Evolutionary conservation across 495 filamentous ascomycete genomes (phyloP).

Genomic region (Cetradonia linearis): DNA sequence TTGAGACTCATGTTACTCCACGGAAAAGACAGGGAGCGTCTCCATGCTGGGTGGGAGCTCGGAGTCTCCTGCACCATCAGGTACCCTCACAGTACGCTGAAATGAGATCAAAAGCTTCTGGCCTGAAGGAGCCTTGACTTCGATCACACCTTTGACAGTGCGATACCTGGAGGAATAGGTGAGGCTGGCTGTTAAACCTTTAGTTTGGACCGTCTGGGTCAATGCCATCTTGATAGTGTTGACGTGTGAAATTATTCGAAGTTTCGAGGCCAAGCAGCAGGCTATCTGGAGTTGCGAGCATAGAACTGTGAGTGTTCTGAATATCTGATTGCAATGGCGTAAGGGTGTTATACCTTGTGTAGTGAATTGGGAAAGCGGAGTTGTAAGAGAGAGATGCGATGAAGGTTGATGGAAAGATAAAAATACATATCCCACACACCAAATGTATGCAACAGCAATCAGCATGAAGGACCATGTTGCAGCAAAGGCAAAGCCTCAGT

Average conservation of each 20-base stretch:
- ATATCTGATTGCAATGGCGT: too few species aligned
- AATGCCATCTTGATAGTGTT: not conserved
- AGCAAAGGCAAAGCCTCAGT: too few species aligned
- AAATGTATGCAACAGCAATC: too few species aligned
- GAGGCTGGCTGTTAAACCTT: not conserved
- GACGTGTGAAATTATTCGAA: not conserved
- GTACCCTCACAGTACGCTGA: constrained; percentile 37
- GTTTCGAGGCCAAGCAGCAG: not conserved
- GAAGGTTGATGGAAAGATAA: too few species aligned
- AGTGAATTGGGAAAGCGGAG: too few species aligned
- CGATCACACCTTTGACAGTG: constrained; percentile 8
- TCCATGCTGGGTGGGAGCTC: constrained; percentile 33
- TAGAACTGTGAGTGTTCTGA: not conserved
- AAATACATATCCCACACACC: too few species aligned
- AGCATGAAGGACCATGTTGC: too few species aligned
- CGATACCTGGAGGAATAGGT: not conserved
- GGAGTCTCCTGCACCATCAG: constrained; percentile 30
- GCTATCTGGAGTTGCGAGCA: not conserved
- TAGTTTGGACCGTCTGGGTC: not conserved
- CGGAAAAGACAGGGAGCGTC: constrained; percentile 35
- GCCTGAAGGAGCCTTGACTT: not conserved
- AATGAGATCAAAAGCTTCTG: constrained; percentile 24
- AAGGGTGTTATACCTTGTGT: too few species aligned
- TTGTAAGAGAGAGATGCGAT: too few species aligned
- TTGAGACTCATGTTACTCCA: constrained; percentile 24